Base-by-base conservation (phyloP, 257 asterid species). In the Petunia secreta region DNA sequence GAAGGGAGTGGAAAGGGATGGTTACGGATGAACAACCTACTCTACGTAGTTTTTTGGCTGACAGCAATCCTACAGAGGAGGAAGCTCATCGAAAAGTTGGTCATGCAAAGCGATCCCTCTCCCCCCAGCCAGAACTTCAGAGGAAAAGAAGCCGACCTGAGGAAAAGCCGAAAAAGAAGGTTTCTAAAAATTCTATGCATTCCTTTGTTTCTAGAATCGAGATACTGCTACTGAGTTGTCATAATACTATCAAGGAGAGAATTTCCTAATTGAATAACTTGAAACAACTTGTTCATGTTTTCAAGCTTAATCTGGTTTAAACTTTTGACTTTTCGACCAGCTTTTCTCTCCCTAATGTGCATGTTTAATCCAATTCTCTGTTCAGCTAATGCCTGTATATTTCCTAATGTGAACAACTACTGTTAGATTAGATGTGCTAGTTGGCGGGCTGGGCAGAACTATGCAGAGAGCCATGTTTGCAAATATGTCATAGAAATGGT, bases 121-220 rank as follows among this genome's bases (percentile, higher is more conserved):
- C 97, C 76, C 92, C 89, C 62, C 87, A 84, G 82, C 88, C 91
- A 75, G 86, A 76, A 82, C 79, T 40, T 80, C 90, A 79, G 81
- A 93, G 86, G 81, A 92, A 91, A 87, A 84, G 94, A 87, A 87
- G 88, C 83, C 86, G 75, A 48, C 80, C 84, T 52, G 95, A 88
- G 80, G 97, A 87, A 73, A 85, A 68, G 64, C 89, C 54, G 14
- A 86, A 86, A 53, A 85, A 80, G 82, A 88, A 92, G 98, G 99
- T 95, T 84, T 44, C 60, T 71, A 48, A 25, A 71, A 11, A 48
- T 38, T 71, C 77, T 71, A 36, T 71, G 43, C 44, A 34, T 50
- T 71, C 11, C 34, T 48, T 69, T 71, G 34, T 71, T 48, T 71
- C 11, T 43, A 71, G 46, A 34, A 71, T 71, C 40, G n/a, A 71